Evolutionary conservation across 1,284 basidiomycete species (phyloP).

Genomic region (Naganishia cerealis): DNA sequence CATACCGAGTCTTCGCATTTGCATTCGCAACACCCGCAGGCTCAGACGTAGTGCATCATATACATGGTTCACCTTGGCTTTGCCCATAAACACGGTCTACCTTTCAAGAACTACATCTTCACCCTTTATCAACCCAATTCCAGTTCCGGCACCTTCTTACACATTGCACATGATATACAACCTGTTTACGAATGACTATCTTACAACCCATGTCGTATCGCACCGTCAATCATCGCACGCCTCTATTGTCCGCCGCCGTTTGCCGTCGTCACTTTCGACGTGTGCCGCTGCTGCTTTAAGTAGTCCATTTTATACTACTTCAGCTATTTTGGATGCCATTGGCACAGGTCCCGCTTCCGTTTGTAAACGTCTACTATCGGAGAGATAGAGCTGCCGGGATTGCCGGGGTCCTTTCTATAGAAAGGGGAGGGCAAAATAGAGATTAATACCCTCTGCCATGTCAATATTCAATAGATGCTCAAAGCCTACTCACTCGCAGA

Average conservation of each 20-base stretch:
- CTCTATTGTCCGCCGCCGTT: too few species aligned
- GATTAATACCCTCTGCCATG: neutral
- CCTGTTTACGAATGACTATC: too few species aligned
- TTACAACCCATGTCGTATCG: too few species aligned
- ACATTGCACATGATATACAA: slow-evolving; percentile 1
- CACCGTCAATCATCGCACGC: too few species aligned
- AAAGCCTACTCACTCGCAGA: slow-evolving; percentile 11
- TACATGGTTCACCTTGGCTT: neutral
- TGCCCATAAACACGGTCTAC: neutral
- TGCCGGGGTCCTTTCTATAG: neutral
- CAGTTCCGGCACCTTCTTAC: too few species aligned
- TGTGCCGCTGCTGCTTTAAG: neutral
- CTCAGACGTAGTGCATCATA: slow-evolving; percentile 3
- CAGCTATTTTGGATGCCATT: neutral
- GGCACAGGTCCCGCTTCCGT: neutral
- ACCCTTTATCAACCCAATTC: too few species aligned
- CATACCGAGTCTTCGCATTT: slow-evolving; percentile 35
- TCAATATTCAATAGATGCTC: too few species aligned
- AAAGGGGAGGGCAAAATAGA: neutral
- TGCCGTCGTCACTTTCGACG: neutral
- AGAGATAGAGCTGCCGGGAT: neutral
- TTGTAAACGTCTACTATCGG: neutral
- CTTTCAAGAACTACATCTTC: too few species aligned
- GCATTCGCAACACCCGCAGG: slow-evolving; percentile 15
- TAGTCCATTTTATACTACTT: neutral